phyloP scores from a whole-genome alignment of 495 filamentous ascomycete species.

The Geopyxis carbonaria region DNA sequence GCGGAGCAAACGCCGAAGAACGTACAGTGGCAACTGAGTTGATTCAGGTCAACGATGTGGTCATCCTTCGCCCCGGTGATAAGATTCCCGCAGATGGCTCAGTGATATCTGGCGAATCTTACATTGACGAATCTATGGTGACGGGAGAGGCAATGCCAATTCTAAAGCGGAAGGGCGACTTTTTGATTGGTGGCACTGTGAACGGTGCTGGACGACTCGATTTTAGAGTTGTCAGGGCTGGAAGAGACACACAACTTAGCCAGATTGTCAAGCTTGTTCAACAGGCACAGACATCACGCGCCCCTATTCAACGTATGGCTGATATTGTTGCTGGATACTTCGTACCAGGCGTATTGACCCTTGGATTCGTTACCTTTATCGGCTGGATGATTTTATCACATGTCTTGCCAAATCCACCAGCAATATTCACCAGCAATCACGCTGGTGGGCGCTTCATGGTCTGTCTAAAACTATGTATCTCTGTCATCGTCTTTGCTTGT shows the following conservation, averaged over 20 bases:
- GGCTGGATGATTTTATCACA: slow-evolving; percentile 94
- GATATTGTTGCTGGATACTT: slow-evolving; percentile 89
- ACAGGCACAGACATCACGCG: slow-evolving; percentile 83
- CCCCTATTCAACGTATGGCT: slow-evolving; percentile 86
- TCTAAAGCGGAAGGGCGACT: slow-evolving; percentile 61
- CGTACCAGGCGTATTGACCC: slow-evolving; percentile 68
- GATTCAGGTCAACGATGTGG: slow-evolving; percentile 84
- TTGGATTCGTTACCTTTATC: slow-evolving; percentile 73
- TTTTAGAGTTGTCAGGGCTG: slow-evolving; percentile 82
- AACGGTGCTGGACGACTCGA: slow-evolving; percentile 85
- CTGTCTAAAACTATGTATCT: slow-evolving; percentile 93
- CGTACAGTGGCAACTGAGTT: slow-evolving; percentile 81
- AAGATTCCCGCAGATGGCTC: slow-evolving; percentile 90
- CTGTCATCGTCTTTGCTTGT: slow-evolving; percentile 96
- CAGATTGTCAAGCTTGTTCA: slow-evolving; percentile 97
- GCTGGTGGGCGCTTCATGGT: slow-evolving; percentile 89
- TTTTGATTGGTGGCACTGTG: slow-evolving; percentile 87
- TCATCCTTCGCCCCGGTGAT: slow-evolving; percentile 83
- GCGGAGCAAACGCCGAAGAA: slow-evolving; percentile 40
- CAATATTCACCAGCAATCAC: slow-evolving; percentile 63
- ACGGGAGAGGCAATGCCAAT: slow-evolving; percentile 93
- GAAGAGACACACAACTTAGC: slow-evolving; percentile 86
- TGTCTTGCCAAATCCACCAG: slow-evolving; percentile 58
- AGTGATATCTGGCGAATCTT: slow-evolving; percentile 75
- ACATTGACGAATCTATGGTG: slow-evolving; percentile 96